Conservation (phyloP, 306 rosid species). For the Vicia villosa region DNA sequence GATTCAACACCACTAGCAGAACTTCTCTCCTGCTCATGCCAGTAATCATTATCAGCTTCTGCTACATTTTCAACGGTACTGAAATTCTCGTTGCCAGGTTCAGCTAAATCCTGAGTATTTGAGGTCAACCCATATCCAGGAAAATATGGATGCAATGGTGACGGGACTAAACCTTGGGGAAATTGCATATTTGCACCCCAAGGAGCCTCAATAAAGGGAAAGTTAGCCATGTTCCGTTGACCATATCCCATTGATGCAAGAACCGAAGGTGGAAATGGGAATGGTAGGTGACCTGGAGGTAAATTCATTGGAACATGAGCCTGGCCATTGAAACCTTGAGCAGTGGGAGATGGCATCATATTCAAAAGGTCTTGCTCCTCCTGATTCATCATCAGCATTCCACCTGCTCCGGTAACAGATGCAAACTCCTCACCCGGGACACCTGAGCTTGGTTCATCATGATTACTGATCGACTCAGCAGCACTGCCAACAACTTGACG, state of each 20-base stretch:
- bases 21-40: constrained; percentile 89
- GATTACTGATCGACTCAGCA: constrained; percentile 61
- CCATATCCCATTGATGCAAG: constrained; percentile 80
- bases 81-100: constrained; percentile 62
- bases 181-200: constrained; percentile 86
- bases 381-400: constrained; percentile 74
- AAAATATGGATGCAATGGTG: constrained; percentile 69
- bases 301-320: constrained; percentile 73
- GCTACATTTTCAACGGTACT: constrained; percentile 54
- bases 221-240: constrained; percentile 73
- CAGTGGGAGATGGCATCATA: constrained; percentile 73
- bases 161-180: constrained; percentile 75
- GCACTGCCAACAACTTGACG: constrained; percentile 50
- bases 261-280: constrained; percentile 69
- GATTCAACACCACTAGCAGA: constrained; percentile 67
- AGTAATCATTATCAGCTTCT: constrained; percentile 71
- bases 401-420: constrained; percentile 55
- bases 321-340: constrained; percentile 73
- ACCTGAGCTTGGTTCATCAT: constrained; percentile 54
- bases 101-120: constrained; percentile 63
- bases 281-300: constrained; percentile 73
- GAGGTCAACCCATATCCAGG: constrained; percentile 64
- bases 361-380: constrained; percentile 93
- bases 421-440: constrained; percentile 62
- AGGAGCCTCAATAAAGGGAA: constrained; percentile 76